Base-by-base conservation (phyloP, 2,329 filamentous ascomycete genomes). In the Colletotrichum higginsianum region DNA sequence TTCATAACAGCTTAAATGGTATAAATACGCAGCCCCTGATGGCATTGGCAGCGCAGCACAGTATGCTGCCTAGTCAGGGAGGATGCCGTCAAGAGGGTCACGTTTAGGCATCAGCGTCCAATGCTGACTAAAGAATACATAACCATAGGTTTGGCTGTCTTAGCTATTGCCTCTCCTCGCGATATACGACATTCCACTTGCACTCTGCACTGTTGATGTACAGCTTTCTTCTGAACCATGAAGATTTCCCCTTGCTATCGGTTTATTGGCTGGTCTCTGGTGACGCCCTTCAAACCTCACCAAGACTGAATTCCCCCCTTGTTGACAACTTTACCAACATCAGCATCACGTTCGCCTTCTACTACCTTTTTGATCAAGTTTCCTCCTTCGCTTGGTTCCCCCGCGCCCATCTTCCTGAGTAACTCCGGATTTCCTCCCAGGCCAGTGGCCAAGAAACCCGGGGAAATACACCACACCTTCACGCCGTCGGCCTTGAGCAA, bases 371-470 rank as follows among this genome's bases (percentile, higher is more conserved):
- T 76, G 47, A 86, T 75, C 13, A 86, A 76, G 16, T 79, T 73
- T 2, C 82, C 85, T 5, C 82, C 83, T 18, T 79, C 42, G 9
- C 80, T 74, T 4, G 80, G 76, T 65, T 86, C 75, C 0, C 79
- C 76, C 2, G 81, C 81, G 0, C 81, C 80, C 49, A 76, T 78
- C 69, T 80, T 77, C 74, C 77, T 80, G 65, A 82, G 44, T 55
- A 80, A 69, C 58, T 78, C 77, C 1, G 44, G 58, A 16, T 64
- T 64, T 5, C 79, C 82, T 2, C 81, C 84, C 0, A 89, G 73
- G 0, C 81, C 81, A 0, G 86, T 89, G 0, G 84, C 86, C 53
- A 88, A 74, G 57, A 84, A 82, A 0, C 87, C 87, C 0, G 86
- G 87, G 7, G 80, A 83, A n/a, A 88, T 76, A 40, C 76, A 75